Evolutionary conservation across 192 early-diverging fungal genomes (phyloP), one percentile per base, ranked within the genome.

Genomic region (Coemansia sp.): DNA sequence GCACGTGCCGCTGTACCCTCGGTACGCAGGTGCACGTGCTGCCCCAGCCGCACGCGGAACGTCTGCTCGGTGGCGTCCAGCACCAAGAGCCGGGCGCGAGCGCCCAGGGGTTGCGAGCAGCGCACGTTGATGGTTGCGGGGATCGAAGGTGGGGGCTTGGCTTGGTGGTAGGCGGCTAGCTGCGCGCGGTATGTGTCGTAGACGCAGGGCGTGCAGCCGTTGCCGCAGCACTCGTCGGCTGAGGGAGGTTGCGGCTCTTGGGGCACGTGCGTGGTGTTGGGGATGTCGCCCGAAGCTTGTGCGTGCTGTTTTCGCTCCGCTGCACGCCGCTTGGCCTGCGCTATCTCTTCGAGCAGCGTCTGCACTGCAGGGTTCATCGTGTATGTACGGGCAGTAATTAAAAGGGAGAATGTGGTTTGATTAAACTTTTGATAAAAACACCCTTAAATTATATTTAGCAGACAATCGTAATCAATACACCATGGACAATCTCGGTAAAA

Each of bases 151-250:
- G n/a, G n/a, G n/a, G n/a, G n/a, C n/a, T n/a, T 57, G 2, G 38
- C 45, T 4, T 39, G 13, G 3, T 49, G 11, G 33, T 80, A 44
- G 22, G 53, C 60, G 11, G 23, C 33, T 0, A 70, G 45, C 3
- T 62, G 57, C 6, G 70, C 78, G 15, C 48, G 48, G 47, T 76
- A 80, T 15, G 69, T 67, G 46, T 76, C 73, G 41, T 71, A 39
- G 18, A 80, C 71, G 39, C 78, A 80, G 19, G 78, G 78, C 21
- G 71, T 76, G 64, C 78, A 80, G 13, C 78, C 71, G 0, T 64
- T 66, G 30, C 62, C 43, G 57, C 78, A 80, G 73, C 78, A 80
- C 14, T 80, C 78, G 3, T 59, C 58, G 22, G 58, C 25, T 0
- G 24, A n/a, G 6, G 78, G 78, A 53, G 50, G 52, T 19, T 4